Evolutionary conservation across 164 flowering plant species (phyloP), one percentile per base, ranked within the genome.

Genomic region (Cinnamomum chago): DNA sequence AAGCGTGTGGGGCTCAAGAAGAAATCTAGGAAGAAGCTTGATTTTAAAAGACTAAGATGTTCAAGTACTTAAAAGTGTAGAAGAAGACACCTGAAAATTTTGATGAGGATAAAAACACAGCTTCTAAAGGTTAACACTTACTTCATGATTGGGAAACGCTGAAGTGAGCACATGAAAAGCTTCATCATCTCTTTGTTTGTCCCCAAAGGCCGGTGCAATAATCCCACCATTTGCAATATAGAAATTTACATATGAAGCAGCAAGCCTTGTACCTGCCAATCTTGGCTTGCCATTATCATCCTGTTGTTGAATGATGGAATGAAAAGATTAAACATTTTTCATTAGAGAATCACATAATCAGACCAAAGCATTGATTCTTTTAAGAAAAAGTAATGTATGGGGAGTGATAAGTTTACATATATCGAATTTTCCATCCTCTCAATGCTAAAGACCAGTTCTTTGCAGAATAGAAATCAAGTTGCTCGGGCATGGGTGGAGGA

Each of bases 171-270:
- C 97, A 58, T 80, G 82, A 33, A 82, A 83, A 76, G 96, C 98
- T 86, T 93, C 98, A 50, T 82, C 81, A 72, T 95, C 98, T 91
- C 94, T 85, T 76, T 86, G 91, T 60, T 85, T 70, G 75, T 95
- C 98, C 64, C 98, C 99, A 85, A 95, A 93, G 68, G 86, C 90
- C 60, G 98, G 98, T 30, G 86, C 73, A 24, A 95, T 90, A 80
- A 95, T 86, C 60, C 87, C 98, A 77, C 89, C 90, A 81, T 93
- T 95, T 58, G 96, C 98, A 81, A 95, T 85, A 71, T 95, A 93
- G 83, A 93, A 95, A 82, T 95, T 95, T 55, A 90, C 91, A 79
- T 95, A 93, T 2, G 97, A 90, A 74, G 96, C 98, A 71, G 99
- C 98, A 68, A 95, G 93, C 76, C 97, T 90, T 40, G 92, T 85